These are phyloP conservation scores for Camellia lanceoleosa DNA, from an alignment of 148 eudicot genomes.

Conservation along the genomic window DNA sequence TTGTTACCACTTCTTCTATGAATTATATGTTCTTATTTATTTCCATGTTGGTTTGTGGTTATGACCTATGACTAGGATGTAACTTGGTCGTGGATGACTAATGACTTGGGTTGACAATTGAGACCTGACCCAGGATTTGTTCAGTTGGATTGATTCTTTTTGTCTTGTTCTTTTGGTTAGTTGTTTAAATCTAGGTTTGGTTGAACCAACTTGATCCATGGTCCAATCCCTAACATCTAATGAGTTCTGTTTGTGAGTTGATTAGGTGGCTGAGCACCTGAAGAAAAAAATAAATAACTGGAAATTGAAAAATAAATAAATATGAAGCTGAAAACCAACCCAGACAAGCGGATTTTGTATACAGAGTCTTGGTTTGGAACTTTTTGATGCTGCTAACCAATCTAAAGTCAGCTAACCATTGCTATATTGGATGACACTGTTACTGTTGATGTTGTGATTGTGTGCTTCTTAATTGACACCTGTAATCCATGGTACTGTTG, in stretches of 20 bases:
- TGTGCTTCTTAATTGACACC: background rate
- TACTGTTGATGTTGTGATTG: background rate
- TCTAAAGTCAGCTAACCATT: background rate
- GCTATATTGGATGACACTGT: background rate
- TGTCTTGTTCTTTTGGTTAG: background rate
- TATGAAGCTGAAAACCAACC: background rate
- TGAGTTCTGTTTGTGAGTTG: background rate
- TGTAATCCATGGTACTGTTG: background rate
- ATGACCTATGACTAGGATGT: background rate
- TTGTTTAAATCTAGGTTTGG: background rate
- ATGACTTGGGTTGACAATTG: background rate
- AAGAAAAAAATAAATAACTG: background rate
- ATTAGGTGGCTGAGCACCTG: background rate
- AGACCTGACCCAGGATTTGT: constrained; percentile 5
- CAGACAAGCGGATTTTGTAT: background rate
- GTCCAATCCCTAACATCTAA: background rate
- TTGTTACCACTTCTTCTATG: background rate
- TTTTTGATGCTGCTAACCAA: background rate
- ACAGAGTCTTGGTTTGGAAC: background rate
- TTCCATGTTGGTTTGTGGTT: background rate
- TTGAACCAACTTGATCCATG: background rate
- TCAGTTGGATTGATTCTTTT: background rate
- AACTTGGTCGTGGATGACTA: background rate
- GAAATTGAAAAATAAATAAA: background rate
- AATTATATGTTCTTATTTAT: background rate